phyloP scores from a whole-genome alignment of 2,329 filamentous ascomycete species.

The Dryadomyces quercivorus region DNA sequence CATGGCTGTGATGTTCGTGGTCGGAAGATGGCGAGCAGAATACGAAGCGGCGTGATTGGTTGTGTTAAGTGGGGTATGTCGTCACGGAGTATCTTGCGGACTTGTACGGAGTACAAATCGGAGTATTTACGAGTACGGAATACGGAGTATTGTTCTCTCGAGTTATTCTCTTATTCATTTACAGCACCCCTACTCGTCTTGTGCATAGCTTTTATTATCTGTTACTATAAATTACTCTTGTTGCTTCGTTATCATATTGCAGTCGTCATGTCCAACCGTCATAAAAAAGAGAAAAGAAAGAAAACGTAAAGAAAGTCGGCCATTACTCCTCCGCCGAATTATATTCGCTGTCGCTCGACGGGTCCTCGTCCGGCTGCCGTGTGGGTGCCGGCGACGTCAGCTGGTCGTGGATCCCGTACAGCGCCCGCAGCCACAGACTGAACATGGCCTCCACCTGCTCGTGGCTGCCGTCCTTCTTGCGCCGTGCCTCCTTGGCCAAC shows the following conservation, averaged over 20 bases:
- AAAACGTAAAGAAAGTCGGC: constrained; percentile 7
- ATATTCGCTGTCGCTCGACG: constrained; percentile 22
- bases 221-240: too few species aligned
- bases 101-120: too few species aligned
- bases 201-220: too few species aligned
- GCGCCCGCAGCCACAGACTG: constrained; percentile 36
- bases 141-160: too few species aligned
- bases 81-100: neutral
- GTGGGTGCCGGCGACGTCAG: constrained; percentile 16
- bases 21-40: neutral
- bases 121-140: neutral
- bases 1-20: constrained; percentile 5
- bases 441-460: constrained; percentile 29
- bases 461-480: constrained; percentile 17
- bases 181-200: too few species aligned
- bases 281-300: neutral
- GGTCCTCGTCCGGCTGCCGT: constrained; percentile 6
- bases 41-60: neutral
- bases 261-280: neutral
- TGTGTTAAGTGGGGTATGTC: neutral
- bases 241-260: too few species aligned
- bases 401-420: constrained; percentile 33
- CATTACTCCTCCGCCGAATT: constrained; percentile 11
- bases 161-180: too few species aligned
- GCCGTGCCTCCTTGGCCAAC: constrained; percentile 19